Base-by-base conservation (phyloP, 2,329 filamentous ascomycete genomes). In the Fusarium guadeloupense region DNA sequence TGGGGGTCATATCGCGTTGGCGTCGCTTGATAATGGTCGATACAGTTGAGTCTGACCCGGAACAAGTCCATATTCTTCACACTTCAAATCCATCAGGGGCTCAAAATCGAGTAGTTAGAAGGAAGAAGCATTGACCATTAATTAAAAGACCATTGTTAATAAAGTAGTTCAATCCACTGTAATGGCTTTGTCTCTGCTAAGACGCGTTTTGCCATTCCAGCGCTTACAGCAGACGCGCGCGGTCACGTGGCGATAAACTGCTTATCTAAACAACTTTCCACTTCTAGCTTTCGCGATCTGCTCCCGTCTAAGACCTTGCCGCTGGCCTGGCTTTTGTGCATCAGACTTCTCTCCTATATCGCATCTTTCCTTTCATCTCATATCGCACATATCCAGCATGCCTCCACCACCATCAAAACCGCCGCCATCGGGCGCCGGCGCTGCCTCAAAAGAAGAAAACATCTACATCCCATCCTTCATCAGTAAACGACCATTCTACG, bases 401-500 rank as follows among this genome's bases (percentile, higher is more conserved):
- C 42, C 59, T 4, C 72, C 74, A 3, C 75, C 75, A 6, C 70
- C 75, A 16, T 67, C 70, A 21, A 77, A 75, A 49, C 66, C 72
- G 7, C 72, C 75, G 40, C 68, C 76, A 8, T 34, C 60, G 10
- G 72, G 72, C 40, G 75, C 77, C 9, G 73, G 75, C 48, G 77
- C 78, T 7, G 77, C 78, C 6, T 85, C 83, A 50, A 96, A 96
- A 75, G 93, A 96, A 76, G 92, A 95, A 77, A 99, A 99, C 83
- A 89, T 97, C 76, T 99, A 99, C 82, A 99, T 99, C 71, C 95
- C 95, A 6, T 88, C 91, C 48, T 99, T 97, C 83, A 99, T 99
- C 79, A 93, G 93, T 69, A 97, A 97, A 76, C 93, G 96, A 68
- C 95, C 95, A 5, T 99, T 99, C 79, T 99, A 98, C 77, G 88